Base-by-base conservation (phyloP, 257 asterid species). In the Lithospermum erythrorhizon region DNA sequence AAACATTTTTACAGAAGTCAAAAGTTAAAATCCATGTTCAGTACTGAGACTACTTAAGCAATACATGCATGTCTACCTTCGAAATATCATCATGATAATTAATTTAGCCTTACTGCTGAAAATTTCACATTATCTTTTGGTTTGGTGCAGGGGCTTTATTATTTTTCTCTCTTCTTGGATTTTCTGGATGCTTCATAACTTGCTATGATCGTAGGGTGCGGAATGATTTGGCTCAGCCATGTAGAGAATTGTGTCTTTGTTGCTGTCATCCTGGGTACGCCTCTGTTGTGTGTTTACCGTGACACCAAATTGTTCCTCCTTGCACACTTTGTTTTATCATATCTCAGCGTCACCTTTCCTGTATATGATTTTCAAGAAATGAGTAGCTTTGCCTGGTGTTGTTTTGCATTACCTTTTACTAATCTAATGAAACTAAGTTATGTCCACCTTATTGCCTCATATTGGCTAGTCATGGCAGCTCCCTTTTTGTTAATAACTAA, bases 201-300 rank as follows among this genome's bases (percentile, higher is more conserved):
- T 91, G 96, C 70, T 91, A 88, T 66, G 98, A 91, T 75, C 80
- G 98, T 77, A 75, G 96, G 79, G 96, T 91, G 76, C 90, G 96
- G 63, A 91, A 76, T 55, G 96, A 91, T 80, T 79, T 91, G 58
- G 95, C 98, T 70, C 98, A 91, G 78, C 98, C 98, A 59, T 91
- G 98, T 70, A 78, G 98, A 61, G 96, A 91, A 70, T 68, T 91
- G 77, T 91, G 98, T 60, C 83, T 88, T 69, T 88, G 95, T 73
- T 91, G 98, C 78, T 91, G 96, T 74, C 98, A 88, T 60, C 95
- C 98, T 47, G 95, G 96, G 98, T 91, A 84, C 58, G 55, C 5
- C 49, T 60, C 61, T 67, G 23, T 17, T 63, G 18, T 22, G 17
- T 56, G 61, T 51, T 73, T 59, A 53, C 61, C 41, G 15, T 45